Percentiles rank a stretch among this genome's conserved stretches.
Evolutionary conservation across 2,329 filamentous ascomycete species (phyloP).

Genomic region (Hypoxylon sp.): DNA sequence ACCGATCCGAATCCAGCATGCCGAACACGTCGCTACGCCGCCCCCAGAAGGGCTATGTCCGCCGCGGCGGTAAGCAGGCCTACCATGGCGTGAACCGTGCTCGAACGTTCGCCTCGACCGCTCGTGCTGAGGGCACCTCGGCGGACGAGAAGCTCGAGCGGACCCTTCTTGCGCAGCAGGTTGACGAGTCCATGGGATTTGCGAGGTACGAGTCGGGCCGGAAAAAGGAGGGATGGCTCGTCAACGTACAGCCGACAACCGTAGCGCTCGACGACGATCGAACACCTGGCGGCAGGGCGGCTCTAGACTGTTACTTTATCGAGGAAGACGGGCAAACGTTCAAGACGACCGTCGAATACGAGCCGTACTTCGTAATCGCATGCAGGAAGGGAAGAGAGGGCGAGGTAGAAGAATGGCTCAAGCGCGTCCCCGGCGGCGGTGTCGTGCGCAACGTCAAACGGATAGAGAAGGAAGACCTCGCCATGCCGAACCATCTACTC

Average conservation of each 20-base stretch:
- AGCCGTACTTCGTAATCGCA: constrained; percentile 94
- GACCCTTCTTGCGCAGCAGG: constrained; percentile 80
- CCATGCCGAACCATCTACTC: constrained; percentile 93
- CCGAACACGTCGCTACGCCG: constrained; percentile 66
- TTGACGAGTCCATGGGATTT: constrained; percentile 97
- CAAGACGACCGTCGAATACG: constrained; percentile 95
- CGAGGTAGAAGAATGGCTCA: constrained; percentile 95
- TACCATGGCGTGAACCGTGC: constrained; percentile 73
- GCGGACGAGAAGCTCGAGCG: constrained; percentile 93
- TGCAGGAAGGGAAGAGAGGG: constrained; percentile 86
- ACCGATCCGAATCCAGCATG: constrained; percentile 53
- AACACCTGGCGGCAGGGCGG: constrained; percentile 82
- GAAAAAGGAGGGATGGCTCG: constrained; percentile 85
- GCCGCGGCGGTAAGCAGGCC: constrained; percentile 70
- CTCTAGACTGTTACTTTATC: constrained; percentile 96
- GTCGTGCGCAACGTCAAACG: constrained; percentile 79
- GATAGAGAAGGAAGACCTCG: constrained; percentile 90
- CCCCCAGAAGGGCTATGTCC: constrained; percentile 73
- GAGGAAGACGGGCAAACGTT: constrained; percentile 88
- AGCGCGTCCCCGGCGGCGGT: constrained; percentile 79
- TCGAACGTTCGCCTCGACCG: constrained; percentile 79
- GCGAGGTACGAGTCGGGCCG: constrained; percentile 87
- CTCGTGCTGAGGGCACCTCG: constrained; percentile 84
- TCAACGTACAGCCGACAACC: constrained; percentile 90
- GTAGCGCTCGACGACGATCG: constrained; percentile 78